Evolutionary conservation across 208 protist species (phyloP), one percentile per base, ranked within the genome.

Genomic region (Jaenimonas drosophilae): DNA sequence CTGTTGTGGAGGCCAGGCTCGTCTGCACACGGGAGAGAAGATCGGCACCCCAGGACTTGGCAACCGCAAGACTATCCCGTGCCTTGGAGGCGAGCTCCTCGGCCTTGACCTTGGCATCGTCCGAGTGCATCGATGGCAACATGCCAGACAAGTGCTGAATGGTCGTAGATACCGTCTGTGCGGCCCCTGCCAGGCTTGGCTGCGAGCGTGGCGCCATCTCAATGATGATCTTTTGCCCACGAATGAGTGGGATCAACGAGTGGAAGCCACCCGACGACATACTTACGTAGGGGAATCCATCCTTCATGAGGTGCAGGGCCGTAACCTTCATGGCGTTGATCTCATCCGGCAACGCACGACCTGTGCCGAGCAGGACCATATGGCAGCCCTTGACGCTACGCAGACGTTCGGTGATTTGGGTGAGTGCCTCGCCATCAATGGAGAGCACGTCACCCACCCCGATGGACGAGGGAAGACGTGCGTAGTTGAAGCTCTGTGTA

Each of bases 271-370:
- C 81, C 1, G 53, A 38, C 4, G 70, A 54, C 33, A 88, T 57
- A 56, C 84, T 83, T 12, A 95, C 69, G 41, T 82, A 88, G 11
- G 78, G 76, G 24, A 91, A 86, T 2, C 61, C 51, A 21, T 60
- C 14, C 37, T 79, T 70, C 50, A 92, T 62, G n/a, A 94, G 59
- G 38, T 76, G 77, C 26, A 96, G 64, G 2, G 72, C 62, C n/a
- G 94, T 49, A 26, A 95, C 27, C 50, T 86, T 83, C 12, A 96
- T 59, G 54, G 93, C 54, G 51, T 95, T 96, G 28, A 70, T 31
- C 62, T 96, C 90, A 46, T 92, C 84, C n/a, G 51, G 50, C 16
- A 94, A 66, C 11, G 59, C 45, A 21, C 80, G 66, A 1, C 85
- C 85, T 0, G 85, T 91, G 19, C 85, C 79, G 44, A 96, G 80